Evolutionary conservation across 2,329 filamentous ascomycete species (phyloP), one percentile per base, ranked within the genome.

Genomic region (Mariannaea elegans): DNA sequence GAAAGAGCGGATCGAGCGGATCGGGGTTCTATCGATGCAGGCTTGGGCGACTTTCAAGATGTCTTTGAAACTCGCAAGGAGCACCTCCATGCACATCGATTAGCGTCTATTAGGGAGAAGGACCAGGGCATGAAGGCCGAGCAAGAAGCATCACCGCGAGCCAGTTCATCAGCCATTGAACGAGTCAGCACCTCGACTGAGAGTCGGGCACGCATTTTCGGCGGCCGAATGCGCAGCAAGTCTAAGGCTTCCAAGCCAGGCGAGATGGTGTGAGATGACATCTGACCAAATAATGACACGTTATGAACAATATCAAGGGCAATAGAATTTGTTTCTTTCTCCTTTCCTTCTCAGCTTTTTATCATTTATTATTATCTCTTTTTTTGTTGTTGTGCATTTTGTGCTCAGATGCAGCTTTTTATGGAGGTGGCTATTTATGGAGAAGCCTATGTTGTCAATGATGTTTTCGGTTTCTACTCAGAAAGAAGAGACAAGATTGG

Each of bases 31-130:
- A 57, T 72, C 5, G 73, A 73, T 19, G 76, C 77, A 36, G 67
- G 68, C 12, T 70, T 77, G 46, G 73, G 74, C 34, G 74, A 83
- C 64, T 80, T 80, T 72, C 75, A 79, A 55, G 78, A 83, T 51
- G 78, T 83, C 0, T 83, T 81, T 47, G 76, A 78, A 24, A 75
- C 72, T 42, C 79, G 81, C 24, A 76, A 75, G 31, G 72, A 80
- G 3, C 71, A 75, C 3, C 51, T 73, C 4, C 71, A 70, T 1
- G 74, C 75, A 6, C 72, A 76, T 2, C 75, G 77, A 3, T 73
- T 77, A 36, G 74, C 74, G 1, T 77, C 75, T 1, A 78, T 78
- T 51, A 63, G 73, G 9, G 77, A 78, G 49, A 78, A 78, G 61
- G 71, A 77, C 16, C 65, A 69, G 2, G 75, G 73, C 10, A 54